A percentile compares a stretch with the other conserved stretches of the same genome.
These are phyloP conservation scores for Tulasnella calospora DNA, from an alignment of 768 basidiomycete genomes.

Conservation along the genomic window DNA sequence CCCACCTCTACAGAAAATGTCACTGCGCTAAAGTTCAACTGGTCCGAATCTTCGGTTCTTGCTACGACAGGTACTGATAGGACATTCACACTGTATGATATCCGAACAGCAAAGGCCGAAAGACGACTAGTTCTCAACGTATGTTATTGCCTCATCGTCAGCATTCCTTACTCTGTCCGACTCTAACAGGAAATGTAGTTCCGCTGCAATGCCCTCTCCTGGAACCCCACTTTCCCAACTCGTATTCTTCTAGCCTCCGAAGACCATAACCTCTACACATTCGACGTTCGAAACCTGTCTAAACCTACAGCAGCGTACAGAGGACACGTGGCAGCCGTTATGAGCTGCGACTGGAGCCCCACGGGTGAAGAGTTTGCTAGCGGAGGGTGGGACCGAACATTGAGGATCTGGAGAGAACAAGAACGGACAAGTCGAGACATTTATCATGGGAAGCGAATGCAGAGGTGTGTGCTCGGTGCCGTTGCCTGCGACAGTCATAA, in stretches of 20 bases:
- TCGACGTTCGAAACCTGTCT: conserved; percentile 81
- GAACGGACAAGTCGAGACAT: conserved; percentile 77
- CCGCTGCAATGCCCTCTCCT: conserved; percentile 82
- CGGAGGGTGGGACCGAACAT: conserved; percentile 93
- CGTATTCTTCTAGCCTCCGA: conserved; percentile 90
- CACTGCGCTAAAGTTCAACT: conserved; percentile 83
- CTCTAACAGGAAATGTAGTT: conserved; percentile 45
- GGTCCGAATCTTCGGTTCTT: conserved; percentile 89
- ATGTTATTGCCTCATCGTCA: conserved; percentile 26
- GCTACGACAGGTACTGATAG: conserved; percentile 92
- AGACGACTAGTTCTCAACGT: conserved; percentile 86
- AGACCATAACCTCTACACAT: conserved; percentile 97
- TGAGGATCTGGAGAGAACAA: conserved; percentile 88
- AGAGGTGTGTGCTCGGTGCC: conserved; percentile 52
- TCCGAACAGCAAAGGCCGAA: conserved; percentile 94
- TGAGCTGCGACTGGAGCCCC: conserved; percentile 96
- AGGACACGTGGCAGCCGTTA: conserved; percentile 93
- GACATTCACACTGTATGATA: conserved; percentile 93
- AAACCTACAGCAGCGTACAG: conserved; percentile 92
- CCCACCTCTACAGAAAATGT: conserved; percentile 86
- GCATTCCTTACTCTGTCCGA: not conserved
- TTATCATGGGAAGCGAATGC: conserved; percentile 99
- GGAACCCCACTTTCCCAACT: conserved; percentile 96
- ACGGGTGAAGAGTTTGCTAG: conserved; percentile 94
- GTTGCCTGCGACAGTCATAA: not conserved